Percentiles rank a stretch among this genome's conserved stretches.
phyloP scores from a whole-genome alignment of 129 eudicot genomes.

The Mikania micrantha region DNA sequence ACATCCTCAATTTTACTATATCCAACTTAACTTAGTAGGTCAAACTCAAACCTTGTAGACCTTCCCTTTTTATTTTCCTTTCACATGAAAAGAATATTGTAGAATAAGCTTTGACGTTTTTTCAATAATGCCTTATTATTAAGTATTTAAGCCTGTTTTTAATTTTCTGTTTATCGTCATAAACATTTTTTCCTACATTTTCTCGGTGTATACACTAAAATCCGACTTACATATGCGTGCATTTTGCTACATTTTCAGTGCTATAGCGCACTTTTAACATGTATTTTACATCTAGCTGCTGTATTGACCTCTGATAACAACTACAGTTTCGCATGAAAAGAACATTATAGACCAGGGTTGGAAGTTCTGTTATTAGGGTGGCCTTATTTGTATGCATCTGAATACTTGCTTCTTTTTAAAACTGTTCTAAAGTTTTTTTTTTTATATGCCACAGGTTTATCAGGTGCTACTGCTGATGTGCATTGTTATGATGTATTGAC shows the following conservation, averaged over 20 bases:
- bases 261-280: not conserved
- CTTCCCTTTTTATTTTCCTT: too few relatives aligned
- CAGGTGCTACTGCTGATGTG: conserved; percentile 98
- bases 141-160: too few relatives aligned
- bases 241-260: conserved; percentile 1
- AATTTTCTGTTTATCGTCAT: not conserved
- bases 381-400: not conserved
- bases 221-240: not conserved
- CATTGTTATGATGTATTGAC: conserved; percentile 85
- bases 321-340: conserved; percentile 1
- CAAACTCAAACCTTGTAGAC: too few relatives aligned
- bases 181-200: not conserved
- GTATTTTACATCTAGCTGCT: not conserved
- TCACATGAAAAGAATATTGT: too few relatives aligned
- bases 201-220: not conserved
- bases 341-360: not conserved
- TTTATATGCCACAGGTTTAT: conserved; percentile 63
- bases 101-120: too few relatives aligned
- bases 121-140: too few relatives aligned
- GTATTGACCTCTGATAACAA: not conserved
- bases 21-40: too few relatives aligned
- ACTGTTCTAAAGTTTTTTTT: conserved; percentile 5
- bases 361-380: not conserved
- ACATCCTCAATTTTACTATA: too few relatives aligned
- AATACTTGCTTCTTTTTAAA: conserved; percentile 4